These are phyloP conservation scores for Penicillium brasilianum DNA, from an alignment of 2,329 filamentous ascomycete species.

Conservation along the genomic window DNA sequence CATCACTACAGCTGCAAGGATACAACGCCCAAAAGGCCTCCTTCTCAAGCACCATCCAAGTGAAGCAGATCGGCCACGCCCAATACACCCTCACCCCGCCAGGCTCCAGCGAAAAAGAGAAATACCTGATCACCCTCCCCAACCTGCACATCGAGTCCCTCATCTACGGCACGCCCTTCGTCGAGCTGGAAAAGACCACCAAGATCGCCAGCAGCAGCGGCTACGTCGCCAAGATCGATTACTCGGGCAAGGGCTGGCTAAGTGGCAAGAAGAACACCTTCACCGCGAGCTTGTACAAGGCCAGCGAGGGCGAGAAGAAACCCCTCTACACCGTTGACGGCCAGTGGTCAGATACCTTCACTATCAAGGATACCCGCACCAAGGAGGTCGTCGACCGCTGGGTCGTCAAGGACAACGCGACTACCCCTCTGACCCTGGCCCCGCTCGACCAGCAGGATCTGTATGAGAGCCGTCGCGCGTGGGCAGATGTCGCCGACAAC, in stretches of 20 bases:
- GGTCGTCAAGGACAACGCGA: conserved; percentile 61
- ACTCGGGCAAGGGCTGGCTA: conserved; percentile 91
- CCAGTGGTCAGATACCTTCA: conserved; percentile 86
- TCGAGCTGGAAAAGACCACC: conserved; percentile 84
- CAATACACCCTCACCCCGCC: conserved; percentile 68
- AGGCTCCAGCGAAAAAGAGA: conserved; percentile 65
- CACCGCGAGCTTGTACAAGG: conserved; percentile 73
- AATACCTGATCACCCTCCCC: conserved; percentile 89
- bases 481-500: conserved; percentile 81
- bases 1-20: conserved; percentile 62
- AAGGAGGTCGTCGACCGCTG: conserved; percentile 62
- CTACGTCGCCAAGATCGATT: conserved; percentile 88
- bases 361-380: conserved; percentile 71
- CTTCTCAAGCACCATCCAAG: conserved; percentile 89
- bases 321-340: conserved; percentile 79
- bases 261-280: conserved; percentile 96
- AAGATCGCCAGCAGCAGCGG: conserved; percentile 87
- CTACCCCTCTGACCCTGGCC: conserved; percentile 72
- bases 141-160: conserved; percentile 92
- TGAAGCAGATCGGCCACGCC: conserved; percentile 93
- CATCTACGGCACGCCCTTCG: conserved; percentile 74
- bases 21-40: conserved; percentile 98
- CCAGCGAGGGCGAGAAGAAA: conserved; percentile 68
- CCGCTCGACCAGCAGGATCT: conserved; percentile 80
- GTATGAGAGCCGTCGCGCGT: conserved; percentile 85